Evolutionary conservation across 2,329 filamentous ascomycete genomes (phyloP).

Genomic region (Fusarium setosum): DNA sequence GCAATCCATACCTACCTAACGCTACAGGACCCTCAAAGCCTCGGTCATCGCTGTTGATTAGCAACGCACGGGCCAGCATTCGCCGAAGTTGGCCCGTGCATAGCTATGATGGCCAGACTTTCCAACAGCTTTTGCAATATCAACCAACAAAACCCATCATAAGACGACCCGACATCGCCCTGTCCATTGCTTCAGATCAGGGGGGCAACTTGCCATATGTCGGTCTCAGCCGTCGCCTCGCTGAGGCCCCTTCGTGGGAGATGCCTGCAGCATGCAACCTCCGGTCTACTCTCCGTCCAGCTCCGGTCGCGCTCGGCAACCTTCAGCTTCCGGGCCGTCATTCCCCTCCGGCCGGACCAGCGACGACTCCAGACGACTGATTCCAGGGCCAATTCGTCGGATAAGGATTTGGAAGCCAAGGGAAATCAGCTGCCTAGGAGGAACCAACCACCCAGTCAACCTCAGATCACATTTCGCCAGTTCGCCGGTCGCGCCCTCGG

Average conservation of each 20-base stretch:
- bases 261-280: conserved; percentile 44
- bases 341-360: conserved; percentile 43
- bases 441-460: conserved; percentile 30
- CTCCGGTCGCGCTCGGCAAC: conserved; percentile 43
- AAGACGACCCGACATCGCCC: conserved; percentile 4
- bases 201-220: conserved; percentile 47
- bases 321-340: conserved; percentile 45
- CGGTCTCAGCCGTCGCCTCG: conserved; percentile 48
- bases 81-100: conserved; percentile 35
- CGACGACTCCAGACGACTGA: conserved; percentile 44
- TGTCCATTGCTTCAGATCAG: conserved; percentile 7
- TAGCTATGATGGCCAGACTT: conserved; percentile 21
- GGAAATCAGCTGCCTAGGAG: conserved; percentile 41
- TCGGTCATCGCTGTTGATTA: conserved; percentile 22
- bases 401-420: conserved; percentile 25
- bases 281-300: conserved; percentile 48
- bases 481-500: conserved; percentile 46
- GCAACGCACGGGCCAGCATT: conserved; percentile 36
- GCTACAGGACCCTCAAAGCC: conserved; percentile 5
- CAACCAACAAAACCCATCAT: conserved; percentile 6
- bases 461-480: conserved; percentile 47
- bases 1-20: neutral
- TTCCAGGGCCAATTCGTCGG: conserved; percentile 17
- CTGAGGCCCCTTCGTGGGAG: conserved; percentile 46
- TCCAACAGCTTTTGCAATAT: conserved; percentile 14